These are phyloP conservation scores for Polychytrium aggregatum DNA, from an alignment of 192 early-diverging fungal genomes.

Conservation along the genomic window DNA sequence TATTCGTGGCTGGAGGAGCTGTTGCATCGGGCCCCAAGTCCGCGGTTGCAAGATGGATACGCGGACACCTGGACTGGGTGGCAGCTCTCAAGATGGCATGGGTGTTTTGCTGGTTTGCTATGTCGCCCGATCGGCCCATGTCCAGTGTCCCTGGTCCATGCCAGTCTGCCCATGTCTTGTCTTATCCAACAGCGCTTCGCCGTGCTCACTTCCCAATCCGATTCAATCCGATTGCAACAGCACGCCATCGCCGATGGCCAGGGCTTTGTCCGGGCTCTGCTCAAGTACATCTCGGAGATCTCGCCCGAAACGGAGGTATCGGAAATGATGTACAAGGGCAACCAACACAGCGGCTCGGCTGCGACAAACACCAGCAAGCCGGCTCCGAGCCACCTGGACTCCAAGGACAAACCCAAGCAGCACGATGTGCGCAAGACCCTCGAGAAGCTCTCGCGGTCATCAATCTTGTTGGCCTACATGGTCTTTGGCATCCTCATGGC, in stretches of 20 bases:
- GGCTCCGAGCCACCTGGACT: not conserved
- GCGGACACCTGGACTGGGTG: too few species aligned
- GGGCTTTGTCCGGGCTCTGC: slow-evolving; percentile 19
- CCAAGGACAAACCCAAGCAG: not conserved
- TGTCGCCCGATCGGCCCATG: too few species aligned
- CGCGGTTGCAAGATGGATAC: too few species aligned
- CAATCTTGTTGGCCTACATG: slow-evolving; percentile 1
- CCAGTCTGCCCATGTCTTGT: too few species aligned
- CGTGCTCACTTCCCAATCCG: too few species aligned
- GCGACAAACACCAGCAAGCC: not conserved
- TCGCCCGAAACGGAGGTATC: slow-evolving; percentile 8
- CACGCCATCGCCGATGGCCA: slow-evolving; percentile 26
- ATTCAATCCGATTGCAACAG: too few species aligned
- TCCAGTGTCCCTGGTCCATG: too few species aligned
- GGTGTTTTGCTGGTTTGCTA: too few species aligned
- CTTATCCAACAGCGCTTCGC: too few species aligned
- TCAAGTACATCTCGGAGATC: slow-evolving; percentile 8
- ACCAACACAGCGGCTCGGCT: slow-evolving; percentile 2
- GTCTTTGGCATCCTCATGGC: slow-evolving; percentile 2
- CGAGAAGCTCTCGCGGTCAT: not conserved
- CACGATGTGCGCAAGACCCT: not conserved
- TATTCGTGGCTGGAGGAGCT: too few species aligned
- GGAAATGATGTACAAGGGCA: slow-evolving; percentile 10
- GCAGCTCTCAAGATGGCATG: too few species aligned
- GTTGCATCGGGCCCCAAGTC: too few species aligned